Conservation (phyloP, 495 filamentous ascomycete genomes). For the Xanthoparmelia taractica region DNA sequence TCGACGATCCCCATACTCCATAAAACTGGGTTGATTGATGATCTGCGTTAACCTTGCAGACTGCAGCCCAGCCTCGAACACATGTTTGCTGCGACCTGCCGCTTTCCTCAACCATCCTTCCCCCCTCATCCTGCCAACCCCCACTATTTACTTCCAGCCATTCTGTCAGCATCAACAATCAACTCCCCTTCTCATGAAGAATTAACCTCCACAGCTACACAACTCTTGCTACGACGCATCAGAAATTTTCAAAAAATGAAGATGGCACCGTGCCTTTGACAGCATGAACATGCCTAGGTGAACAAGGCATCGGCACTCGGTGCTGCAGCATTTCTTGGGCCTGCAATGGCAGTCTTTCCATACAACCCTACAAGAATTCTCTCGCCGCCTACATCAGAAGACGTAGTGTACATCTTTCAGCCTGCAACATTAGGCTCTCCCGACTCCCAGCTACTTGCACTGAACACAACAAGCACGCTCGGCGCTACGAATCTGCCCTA, state of each 20-base stretch:
- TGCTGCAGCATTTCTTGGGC: slow-evolving; percentile 5
- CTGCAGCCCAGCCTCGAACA: neutral
- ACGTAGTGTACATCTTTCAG: slow-evolving; percentile 54
- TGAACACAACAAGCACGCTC: slow-evolving; percentile 56
- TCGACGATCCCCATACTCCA: too few species aligned
- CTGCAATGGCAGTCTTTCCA: slow-evolving; percentile 44
- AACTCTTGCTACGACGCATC: neutral
- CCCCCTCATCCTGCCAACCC: neutral
- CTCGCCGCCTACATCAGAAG: slow-evolving; percentile 42
- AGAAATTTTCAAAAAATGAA: neutral
- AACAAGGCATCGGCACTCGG: neutral
- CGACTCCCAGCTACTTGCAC: slow-evolving; percentile 47
- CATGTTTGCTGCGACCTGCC: neutral
- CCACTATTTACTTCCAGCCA: slow-evolving; percentile 1
- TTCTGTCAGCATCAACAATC: neutral
- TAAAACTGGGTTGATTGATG: neutral
- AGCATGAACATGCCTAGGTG: neutral
- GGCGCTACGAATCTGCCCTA: slow-evolving; percentile 44
- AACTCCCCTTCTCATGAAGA: neutral
- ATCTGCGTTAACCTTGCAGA: neutral
- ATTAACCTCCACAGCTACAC: neutral
- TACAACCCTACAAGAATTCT: slow-evolving; percentile 69
- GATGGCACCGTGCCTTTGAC: neutral
- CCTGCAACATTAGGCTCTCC: slow-evolving; percentile 36
- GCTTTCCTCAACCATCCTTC: neutral